A percentile compares a stretch with the other conserved stretches of the same genome.
These are phyloP conservation scores for Candida glaebosa DNA, from an alignment of 805 yeast genomes.

Conservation along the genomic window DNA sequence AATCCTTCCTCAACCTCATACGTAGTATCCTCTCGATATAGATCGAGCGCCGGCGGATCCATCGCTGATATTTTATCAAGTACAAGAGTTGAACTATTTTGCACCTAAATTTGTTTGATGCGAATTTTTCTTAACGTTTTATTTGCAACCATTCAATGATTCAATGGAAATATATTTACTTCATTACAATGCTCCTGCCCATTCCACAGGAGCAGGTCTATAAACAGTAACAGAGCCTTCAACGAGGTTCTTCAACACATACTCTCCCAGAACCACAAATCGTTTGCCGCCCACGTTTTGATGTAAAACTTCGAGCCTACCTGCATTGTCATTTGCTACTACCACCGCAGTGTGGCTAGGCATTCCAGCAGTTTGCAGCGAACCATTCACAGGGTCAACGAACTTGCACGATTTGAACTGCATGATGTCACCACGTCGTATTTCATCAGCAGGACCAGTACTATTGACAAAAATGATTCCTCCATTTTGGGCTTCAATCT, in stretches of 20 bases:
- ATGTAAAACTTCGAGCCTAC: conserved; percentile 38
- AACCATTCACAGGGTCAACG: conserved; percentile 29
- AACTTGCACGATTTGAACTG: conserved; percentile 45
- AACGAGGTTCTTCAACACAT: conserved; percentile 32
- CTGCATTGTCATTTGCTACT: conserved; percentile 26
- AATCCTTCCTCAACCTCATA: conserved; percentile 3
- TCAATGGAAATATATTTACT: not conserved
- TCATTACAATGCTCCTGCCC: conserved; percentile 30
- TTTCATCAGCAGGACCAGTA: conserved; percentile 30
- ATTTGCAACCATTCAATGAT: conserved; percentile 7
- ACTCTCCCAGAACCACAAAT: conserved; percentile 36
- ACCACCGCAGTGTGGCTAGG: conserved; percentile 52
- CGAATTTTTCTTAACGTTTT: too few species aligned
- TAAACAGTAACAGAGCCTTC: conserved; percentile 45
- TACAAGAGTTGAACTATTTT: too few species aligned
- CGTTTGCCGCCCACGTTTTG: conserved; percentile 47
- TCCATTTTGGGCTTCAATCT: conserved; percentile 19
- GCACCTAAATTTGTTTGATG: too few species aligned
- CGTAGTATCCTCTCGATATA: conserved; percentile 1
- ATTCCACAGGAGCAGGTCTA: conserved; percentile 45
- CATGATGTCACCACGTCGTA: conserved; percentile 54
- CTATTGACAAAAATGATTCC: conserved; percentile 14
- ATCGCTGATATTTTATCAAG: too few species aligned
- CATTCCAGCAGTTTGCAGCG: conserved; percentile 40
- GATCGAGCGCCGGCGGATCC: not conserved